Evolutionary conservation across 1,284 basidiomycete species (phyloP).

Genomic region (Puccinia brachypodii): DNA sequence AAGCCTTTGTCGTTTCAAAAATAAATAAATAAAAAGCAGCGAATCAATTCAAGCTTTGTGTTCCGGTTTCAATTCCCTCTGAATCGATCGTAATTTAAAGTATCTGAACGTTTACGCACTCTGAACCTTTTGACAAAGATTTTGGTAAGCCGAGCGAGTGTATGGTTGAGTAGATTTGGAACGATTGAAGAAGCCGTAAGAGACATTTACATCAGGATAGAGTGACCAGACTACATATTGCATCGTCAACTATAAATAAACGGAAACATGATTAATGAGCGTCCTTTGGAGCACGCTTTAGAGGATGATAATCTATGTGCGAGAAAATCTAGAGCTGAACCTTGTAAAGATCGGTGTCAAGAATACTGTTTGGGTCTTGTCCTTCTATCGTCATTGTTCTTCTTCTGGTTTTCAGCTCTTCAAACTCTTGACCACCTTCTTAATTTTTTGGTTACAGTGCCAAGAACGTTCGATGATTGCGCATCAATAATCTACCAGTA

Average conservation of each 20-base stretch:
- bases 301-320: slow-evolving; percentile 6
- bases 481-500: no score
- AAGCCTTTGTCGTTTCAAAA: slow-evolving; percentile 63
- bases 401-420: no score
- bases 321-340: slow-evolving; percentile 57
- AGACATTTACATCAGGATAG: slow-evolving; percentile 69
- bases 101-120: slow-evolving; percentile 62
- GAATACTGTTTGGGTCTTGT: slow-evolving; percentile 59
- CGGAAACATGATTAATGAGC: not conserved
- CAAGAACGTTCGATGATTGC: no score
- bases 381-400: slow-evolving; percentile 2
- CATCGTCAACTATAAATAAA: slow-evolving; percentile 76
- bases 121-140: slow-evolving; percentile 68
- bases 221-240: slow-evolving; percentile 86
- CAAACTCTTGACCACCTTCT: no score
- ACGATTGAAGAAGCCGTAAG: slow-evolving; percentile 85
- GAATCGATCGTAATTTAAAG: no score
- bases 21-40: not conserved
- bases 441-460: no score
- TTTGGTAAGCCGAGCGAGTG: slow-evolving; percentile 71
- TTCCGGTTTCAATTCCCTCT: not conserved
- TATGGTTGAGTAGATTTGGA: slow-evolving; percentile 63
- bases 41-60: no score
- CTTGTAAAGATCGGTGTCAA: slow-evolving; percentile 98
- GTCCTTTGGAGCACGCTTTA: slow-evolving; percentile 9